A percentile compares a stretch with the other conserved stretches of the same genome.
Conservation (phyloP, 2,329 filamentous ascomycete genomes). For the Scorias spongiosa region DNA sequence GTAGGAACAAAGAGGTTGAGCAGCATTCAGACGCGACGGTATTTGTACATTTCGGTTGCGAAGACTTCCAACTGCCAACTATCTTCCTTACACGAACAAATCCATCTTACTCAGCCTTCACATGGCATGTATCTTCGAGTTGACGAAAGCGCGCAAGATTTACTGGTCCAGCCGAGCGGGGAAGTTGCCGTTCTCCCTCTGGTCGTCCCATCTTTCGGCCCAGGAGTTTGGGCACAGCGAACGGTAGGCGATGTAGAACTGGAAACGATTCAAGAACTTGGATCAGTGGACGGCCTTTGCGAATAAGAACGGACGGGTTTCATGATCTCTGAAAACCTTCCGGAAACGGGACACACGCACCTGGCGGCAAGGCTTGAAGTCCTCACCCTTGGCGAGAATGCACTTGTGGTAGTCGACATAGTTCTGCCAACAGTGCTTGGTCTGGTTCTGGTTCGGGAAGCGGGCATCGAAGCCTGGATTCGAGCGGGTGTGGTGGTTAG, state of each 20-base stretch:
- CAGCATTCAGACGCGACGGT: not conserved
- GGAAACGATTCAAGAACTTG: not conserved
- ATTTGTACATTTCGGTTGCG: not conserved
- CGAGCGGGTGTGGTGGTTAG: not conserved
- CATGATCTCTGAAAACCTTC: too few relatives aligned
- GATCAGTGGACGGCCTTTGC: not conserved
- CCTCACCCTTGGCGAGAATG: conserved; percentile 94
- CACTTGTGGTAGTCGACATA: conserved; percentile 99
- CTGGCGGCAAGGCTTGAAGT: conserved; percentile 93
- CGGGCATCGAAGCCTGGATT: conserved; percentile 84
- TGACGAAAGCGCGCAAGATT: conserved; percentile 2
- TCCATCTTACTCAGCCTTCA: too few relatives aligned
- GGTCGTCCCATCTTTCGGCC: conserved; percentile 91
- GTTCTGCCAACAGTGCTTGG: conserved; percentile 99
- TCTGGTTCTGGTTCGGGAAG: conserved; percentile 95
- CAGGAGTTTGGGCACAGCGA: conserved; percentile 94
- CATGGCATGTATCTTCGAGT: too few relatives aligned
- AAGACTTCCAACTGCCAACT: too few relatives aligned
- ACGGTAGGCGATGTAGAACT: conserved; percentile 96
- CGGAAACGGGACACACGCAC: conserved; percentile 34
- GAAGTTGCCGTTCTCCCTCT: conserved; percentile 54
- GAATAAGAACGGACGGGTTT: not conserved
- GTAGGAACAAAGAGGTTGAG: not conserved
- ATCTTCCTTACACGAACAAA: too few relatives aligned
- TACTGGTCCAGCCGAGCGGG: conserved; percentile 35